phyloP scores from a whole-genome alignment of 768 basidiomycete genomes.

The Cystobasidium tubakii region DNA sequence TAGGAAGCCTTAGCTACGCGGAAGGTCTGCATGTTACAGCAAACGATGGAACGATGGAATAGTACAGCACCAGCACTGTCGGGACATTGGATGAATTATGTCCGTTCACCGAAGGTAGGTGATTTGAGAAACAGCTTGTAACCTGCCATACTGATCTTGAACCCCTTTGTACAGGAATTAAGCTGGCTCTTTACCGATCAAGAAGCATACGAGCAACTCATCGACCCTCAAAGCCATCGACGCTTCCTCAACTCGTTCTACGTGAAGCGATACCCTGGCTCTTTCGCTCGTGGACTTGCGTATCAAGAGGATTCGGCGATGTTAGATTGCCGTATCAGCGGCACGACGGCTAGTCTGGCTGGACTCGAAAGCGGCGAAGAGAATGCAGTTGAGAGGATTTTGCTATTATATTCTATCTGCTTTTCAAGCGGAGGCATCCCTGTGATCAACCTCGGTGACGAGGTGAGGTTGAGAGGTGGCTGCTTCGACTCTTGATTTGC shows the following conservation, averaged over 20 bases:
- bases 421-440: conserved; percentile 29
- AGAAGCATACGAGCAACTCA: conserved; percentile 13
- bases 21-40: conserved; percentile 17
- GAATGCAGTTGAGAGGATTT: conserved; percentile 20
- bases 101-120: conserved; percentile 8
- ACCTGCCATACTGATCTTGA: too few relatives aligned
- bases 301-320: background rate
- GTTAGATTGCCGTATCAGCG: background rate
- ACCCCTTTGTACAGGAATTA: too few relatives aligned
- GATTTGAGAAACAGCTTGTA: too few relatives aligned
- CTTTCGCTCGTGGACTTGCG: conserved; percentile 24
- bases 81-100: conserved; percentile 30
- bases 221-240: conserved; percentile 6
- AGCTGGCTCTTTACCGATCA: conserved; percentile 12
- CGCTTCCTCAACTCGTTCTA: conserved; percentile 27
- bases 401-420: conserved; percentile 10
- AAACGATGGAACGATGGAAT: conserved; percentile 12
- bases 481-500: too few relatives aligned
- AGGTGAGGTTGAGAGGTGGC: background rate
- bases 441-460: conserved; percentile 24
- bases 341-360: conserved; percentile 26
- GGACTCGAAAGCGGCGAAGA: conserved; percentile 29
- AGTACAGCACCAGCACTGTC: background rate
- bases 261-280: conserved; percentile 17
- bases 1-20: conserved; percentile 32